Conservation (phyloP, 768 basidiomycete genomes). For the Podaxis sp. region DNA sequence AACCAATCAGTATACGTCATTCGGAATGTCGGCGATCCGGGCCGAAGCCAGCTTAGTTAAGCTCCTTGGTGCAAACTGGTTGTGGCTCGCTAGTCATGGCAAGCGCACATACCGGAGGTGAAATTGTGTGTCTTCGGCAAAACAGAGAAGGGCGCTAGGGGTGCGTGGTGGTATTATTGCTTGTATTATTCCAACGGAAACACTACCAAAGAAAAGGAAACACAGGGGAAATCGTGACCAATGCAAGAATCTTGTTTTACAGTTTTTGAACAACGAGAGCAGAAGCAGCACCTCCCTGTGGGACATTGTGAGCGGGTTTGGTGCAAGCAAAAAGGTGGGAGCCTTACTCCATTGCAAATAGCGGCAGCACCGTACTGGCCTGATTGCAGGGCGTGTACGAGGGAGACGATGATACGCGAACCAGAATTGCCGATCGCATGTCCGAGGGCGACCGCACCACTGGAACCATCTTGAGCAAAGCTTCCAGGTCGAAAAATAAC, state of each 20-base stretch:
- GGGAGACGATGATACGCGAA: constrained; percentile 89
- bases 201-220: neutral
- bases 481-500: constrained; percentile 1
- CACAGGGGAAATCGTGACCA: neutral
- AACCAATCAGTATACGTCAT: neutral
- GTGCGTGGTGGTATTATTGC: neutral
- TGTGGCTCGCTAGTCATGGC: too few relatives aligned
- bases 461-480: constrained; percentile 32
- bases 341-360: constrained; percentile 93
- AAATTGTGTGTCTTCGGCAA: too few relatives aligned
- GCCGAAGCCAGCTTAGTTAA: neutral
- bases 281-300: constrained; percentile 88
- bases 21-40: neutral
- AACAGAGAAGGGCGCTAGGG: too few relatives aligned
- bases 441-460: constrained; percentile 95
- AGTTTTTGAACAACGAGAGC: constrained; percentile 88
- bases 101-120: too few relatives aligned
- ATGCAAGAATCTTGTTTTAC: constrained; percentile 38
- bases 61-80: neutral
- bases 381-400: constrained; percentile 86
- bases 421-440: constrained; percentile 98
- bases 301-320: constrained; percentile 20
- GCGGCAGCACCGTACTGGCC: constrained; percentile 96
- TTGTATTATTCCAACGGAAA: constrained; percentile 1
- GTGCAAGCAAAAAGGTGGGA: constrained; percentile 1